A percentile compares a stretch with the other conserved stretches of the same genome.
Evolutionary conservation across 495 filamentous ascomycete genomes (phyloP).

Genomic region (Aspergillus baeticus): DNA sequence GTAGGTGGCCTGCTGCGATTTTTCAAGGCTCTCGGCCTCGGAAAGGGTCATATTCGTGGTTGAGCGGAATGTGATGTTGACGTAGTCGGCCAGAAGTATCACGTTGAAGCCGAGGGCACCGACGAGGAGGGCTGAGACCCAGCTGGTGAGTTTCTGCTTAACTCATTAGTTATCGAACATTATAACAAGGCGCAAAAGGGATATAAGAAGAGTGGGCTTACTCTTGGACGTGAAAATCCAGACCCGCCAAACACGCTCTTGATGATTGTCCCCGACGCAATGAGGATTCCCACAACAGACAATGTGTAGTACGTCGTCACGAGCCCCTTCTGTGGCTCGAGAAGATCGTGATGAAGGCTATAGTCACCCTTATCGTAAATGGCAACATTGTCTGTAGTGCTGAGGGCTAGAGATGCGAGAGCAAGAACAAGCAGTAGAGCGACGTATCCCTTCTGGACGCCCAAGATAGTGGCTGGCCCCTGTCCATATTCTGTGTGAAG

Average conservation of each 20-base stretch:
- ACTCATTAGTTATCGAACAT: background rate
- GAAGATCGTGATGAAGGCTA: background rate
- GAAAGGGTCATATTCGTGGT: background rate
- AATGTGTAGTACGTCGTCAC: background rate
- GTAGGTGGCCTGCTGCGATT: background rate
- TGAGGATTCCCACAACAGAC: background rate
- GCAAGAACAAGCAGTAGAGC: background rate
- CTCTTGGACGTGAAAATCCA: background rate
- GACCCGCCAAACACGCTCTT: background rate
- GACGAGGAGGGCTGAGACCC: background rate
- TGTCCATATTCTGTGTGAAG: background rate
- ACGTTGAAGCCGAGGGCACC: background rate
- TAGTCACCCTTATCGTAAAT: background rate
- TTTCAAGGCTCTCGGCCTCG: background rate
- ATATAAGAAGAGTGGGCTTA: background rate
- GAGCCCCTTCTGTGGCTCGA: background rate
- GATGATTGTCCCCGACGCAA: background rate
- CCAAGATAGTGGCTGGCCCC: background rate
- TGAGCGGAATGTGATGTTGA: background rate
- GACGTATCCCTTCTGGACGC: background rate
- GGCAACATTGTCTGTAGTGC: background rate
- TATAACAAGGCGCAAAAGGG: background rate
- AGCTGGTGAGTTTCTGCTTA: background rate
- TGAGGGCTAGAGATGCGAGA: background rate
- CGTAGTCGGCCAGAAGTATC: background rate